These are phyloP conservation scores for Corymbia calophylla DNA, from an alignment of 441 rosid species.

Conservation along the genomic window DNA sequence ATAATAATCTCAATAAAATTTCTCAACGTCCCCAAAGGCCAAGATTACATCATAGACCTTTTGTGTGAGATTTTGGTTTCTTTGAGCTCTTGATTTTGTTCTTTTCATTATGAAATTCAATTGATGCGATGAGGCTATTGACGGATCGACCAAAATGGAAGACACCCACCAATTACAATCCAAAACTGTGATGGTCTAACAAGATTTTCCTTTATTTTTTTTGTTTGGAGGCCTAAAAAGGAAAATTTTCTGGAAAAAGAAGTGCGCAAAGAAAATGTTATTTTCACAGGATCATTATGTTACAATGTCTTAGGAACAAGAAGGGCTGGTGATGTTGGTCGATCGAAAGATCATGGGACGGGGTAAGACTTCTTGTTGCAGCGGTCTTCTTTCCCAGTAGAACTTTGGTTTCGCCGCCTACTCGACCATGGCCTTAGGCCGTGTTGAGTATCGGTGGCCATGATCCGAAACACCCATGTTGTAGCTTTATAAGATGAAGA, in stretches of 20 bases:
- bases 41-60: neutral
- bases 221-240: neutral
- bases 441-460: constrained; percentile 12
- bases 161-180: neutral
- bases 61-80: neutral
- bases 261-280: neutral
- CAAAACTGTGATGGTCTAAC: neutral
- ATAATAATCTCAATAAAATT: neutral
- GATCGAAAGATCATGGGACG: constrained; percentile 38
- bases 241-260: neutral
- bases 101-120: neutral
- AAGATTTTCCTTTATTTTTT: neutral
- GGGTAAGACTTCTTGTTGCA: constrained; percentile 66
- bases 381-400: constrained; percentile 13
- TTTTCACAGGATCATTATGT: neutral
- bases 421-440: neutral
- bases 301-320: neutral
- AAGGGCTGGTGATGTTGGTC: neutral
- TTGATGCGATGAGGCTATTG: neutral
- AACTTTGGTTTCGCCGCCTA: constrained; percentile 5
- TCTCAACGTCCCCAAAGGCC: neutral
- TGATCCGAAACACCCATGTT: constrained; percentile 12
- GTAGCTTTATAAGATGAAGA: neutral
- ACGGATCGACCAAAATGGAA: neutral
- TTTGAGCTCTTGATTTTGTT: neutral